phyloP scores from a whole-genome alignment of 208 protist genomes.

The Wallacemonas sp. region DNA sequence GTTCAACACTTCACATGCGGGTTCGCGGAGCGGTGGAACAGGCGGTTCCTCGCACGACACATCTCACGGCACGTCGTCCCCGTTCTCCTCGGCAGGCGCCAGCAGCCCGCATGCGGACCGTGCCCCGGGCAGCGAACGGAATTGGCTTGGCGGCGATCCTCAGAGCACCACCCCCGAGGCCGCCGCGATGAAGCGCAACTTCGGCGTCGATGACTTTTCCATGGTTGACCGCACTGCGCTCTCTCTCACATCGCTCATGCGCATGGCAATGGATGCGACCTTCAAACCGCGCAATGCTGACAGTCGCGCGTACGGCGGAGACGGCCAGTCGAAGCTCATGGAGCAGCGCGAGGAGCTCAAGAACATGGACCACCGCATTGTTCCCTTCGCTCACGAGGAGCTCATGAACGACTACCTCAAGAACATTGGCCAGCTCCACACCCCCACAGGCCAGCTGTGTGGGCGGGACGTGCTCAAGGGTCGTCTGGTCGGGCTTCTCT shows the following conservation, averaged over 20 bases:
- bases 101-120: not conserved
- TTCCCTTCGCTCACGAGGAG: constrained; percentile 60
- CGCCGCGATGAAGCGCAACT: constrained; percentile 34
- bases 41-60: not conserved
- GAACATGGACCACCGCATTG: constrained; percentile 61
- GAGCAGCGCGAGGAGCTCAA: constrained; percentile 76
- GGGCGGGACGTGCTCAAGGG: constrained; percentile 59
- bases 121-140: not conserved
- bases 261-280: constrained; percentile 52
- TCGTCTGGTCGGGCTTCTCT: constrained; percentile 71
- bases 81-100: no score
- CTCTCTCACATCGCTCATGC: constrained; percentile 49
- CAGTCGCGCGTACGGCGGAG: constrained; percentile 60
- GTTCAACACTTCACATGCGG: constrained; percentile 2
- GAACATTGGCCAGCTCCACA: constrained; percentile 45
- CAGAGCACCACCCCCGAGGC: constrained; percentile 18
- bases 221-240: constrained; percentile 50
- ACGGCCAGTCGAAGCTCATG: constrained; percentile 46
- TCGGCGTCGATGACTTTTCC: constrained; percentile 55
- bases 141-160: constrained; percentile 32
- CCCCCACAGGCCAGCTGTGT: constrained; percentile 47
- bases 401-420: constrained; percentile 68
- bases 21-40: not conserved
- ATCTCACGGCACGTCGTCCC: no score
- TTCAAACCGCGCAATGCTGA: constrained; percentile 67